phyloP scores from a whole-genome alignment of 1,139 yeast species.

The Pichia sp. region DNA sequence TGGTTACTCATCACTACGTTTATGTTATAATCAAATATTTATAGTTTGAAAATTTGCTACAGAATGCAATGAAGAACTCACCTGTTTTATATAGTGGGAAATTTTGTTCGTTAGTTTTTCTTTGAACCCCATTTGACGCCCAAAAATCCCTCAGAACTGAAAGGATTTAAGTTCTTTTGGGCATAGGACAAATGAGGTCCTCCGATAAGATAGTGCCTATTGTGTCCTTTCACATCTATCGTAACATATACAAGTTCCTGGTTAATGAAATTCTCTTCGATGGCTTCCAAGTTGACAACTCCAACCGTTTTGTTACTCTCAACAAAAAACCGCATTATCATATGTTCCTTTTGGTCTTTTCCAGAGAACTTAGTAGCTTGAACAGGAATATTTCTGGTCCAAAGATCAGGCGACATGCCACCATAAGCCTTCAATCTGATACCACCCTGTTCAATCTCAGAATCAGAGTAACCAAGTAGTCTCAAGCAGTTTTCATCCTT shows the following conservation, averaged over 20 bases:
- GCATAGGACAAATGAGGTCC: constrained; percentile 26
- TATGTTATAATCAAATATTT: neutral
- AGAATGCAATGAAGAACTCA: neutral
- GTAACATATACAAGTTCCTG: constrained; percentile 73
- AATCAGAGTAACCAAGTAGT: constrained; percentile 47
- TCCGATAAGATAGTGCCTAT: constrained; percentile 66
- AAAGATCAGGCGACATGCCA: constrained; percentile 60
- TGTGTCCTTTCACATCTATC: constrained; percentile 68
- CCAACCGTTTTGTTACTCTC: constrained; percentile 62
- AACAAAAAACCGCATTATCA: constrained; percentile 82
- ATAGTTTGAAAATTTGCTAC: neutral
- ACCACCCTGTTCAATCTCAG: constrained; percentile 30
- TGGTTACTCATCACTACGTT: neutral
- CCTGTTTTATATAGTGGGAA: neutral
- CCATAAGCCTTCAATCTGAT: constrained; percentile 77
- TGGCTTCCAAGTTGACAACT: constrained; percentile 72
- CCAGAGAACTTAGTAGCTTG: constrained; percentile 39
- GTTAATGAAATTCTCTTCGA: constrained; percentile 59
- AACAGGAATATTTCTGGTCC: constrained; percentile 88
- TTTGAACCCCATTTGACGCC: constrained; percentile 87
- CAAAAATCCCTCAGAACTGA: constrained; percentile 48
- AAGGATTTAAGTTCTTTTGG: constrained; percentile 22
- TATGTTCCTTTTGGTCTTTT: constrained; percentile 71
- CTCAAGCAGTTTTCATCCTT: constrained; percentile 58
- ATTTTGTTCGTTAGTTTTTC: constrained; percentile 37